A percentile compares a stretch with the other conserved stretches of the same genome.
Conservation (phyloP, 1,284 basidiomycete genomes). For the Pterulicium gracile region DNA sequence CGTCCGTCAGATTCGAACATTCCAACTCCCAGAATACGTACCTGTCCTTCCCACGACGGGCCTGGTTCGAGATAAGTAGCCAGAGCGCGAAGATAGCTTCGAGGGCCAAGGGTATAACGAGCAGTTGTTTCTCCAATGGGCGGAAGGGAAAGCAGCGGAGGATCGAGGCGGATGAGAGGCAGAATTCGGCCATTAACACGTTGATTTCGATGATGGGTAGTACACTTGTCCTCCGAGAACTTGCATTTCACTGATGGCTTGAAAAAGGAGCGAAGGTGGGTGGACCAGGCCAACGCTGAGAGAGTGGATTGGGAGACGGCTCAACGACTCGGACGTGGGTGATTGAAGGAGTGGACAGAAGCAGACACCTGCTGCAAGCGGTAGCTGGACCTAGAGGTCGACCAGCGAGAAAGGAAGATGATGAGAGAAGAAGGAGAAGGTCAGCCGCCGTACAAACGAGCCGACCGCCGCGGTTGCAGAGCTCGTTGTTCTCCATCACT, state of each 20-base stretch:
- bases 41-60: neutral
- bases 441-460: too few species aligned
- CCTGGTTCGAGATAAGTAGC: neutral
- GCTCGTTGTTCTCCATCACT: too few species aligned
- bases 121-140: neutral
- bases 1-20: too few species aligned
- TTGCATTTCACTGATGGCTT: slow-evolving; percentile 1
- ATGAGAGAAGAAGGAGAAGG: slow-evolving; percentile 1
- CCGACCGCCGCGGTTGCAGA: too few species aligned
- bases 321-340: slow-evolving; percentile 29
- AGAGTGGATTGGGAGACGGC: slow-evolving; percentile 15
- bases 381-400: neutral
- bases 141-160: slow-evolving; percentile 2
- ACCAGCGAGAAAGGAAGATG: slow-evolving; percentile 2
- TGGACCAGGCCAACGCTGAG: slow-evolving; percentile 8
- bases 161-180: slow-evolving; percentile 1
- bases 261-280: neutral
- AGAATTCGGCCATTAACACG: neutral
- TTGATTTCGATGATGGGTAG: neutral
- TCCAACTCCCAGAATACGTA: too few species aligned
- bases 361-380: slow-evolving; percentile 24
- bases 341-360: neutral
- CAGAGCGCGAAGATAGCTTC: neutral
- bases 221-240: neutral
- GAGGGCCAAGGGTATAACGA: neutral